Base-by-base conservation (phyloP, 345 rosid species). In the Excoecaria agallocha region DNA sequence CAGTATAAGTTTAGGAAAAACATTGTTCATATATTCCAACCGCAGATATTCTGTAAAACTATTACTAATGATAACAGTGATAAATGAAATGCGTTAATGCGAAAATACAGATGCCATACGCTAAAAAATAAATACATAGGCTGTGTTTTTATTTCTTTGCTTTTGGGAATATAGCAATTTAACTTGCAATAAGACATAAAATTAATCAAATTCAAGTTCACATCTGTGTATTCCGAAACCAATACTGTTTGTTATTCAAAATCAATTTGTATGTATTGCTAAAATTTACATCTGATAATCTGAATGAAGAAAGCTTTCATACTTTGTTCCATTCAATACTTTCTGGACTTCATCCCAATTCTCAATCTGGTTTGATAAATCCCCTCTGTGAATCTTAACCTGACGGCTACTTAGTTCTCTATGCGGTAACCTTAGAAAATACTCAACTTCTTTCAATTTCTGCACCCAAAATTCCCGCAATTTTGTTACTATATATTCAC, bases 371-470 rank as follows among this genome's bases (percentile, higher is more conserved):
- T 68, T 20, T 13, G 82, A 76, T 45, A 85, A 69, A 5, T 41
- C 52, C 2, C 79, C 74, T 0, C 57, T 65, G 69, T 80, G 88
- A 64, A 81, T 85, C 84, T 81, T 80, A 60, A 82, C 69, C 68
- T 78, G 88, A 11, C 77, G 74, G 72, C 88, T 80, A 3, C 67
- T 80, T 11, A 76, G 81, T 30, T 82, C 77, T 69, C 76, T 74
- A 3, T 72, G 69, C 1, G 85, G 85, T 83, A 81, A 73, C 13
- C 84, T 58, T 15, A 79, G 67, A 69, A 80, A 85, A 0, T 80
- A 75, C 43, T 76, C 83, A 68, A 80, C 83, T 22, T 80, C 82
- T 67, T 51, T 55, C 0, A 85, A 83, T 74, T 71, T 78, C 86
- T 82, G 73, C 64, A 46, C 6, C n/a, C 35, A 3, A 69, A 50